These are phyloP conservation scores for Bruguiera hainesii DNA, from an alignment of 441 rosid genomes.

Conservation along the genomic window DNA sequence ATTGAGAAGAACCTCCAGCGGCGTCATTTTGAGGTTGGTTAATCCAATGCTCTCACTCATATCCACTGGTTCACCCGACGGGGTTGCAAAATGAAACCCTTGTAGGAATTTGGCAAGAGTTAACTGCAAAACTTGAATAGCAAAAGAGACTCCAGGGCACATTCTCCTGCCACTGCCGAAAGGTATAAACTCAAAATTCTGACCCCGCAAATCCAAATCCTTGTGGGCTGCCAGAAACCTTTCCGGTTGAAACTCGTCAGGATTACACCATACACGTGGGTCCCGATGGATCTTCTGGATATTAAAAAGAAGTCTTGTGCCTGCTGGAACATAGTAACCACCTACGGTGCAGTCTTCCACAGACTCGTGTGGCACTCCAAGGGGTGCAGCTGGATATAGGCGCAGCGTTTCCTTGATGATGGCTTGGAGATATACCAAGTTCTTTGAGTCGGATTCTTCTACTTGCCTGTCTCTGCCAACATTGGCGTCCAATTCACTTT, in stretches of 20 bases:
- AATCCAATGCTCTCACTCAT: neutral
- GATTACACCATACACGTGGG: neutral
- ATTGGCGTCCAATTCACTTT: slow-evolving; percentile 24
- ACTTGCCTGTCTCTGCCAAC: slow-evolving; percentile 22
- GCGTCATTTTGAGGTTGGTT: neutral
- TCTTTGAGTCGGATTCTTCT: slow-evolving; percentile 20
- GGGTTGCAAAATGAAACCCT: neutral
- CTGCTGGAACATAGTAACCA: slow-evolving; percentile 4
- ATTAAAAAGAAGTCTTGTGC: slow-evolving; percentile 9
- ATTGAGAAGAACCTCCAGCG: neutral
- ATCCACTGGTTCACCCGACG: neutral
- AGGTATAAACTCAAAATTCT: too few species aligned
- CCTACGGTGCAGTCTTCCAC: slow-evolving; percentile 4
- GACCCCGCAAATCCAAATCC: neutral
- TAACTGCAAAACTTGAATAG: neutral
- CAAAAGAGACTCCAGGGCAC: too few species aligned
- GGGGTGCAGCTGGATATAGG: slow-evolving; percentile 25
- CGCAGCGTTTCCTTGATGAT: slow-evolving; percentile 30
- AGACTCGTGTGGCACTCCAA: neutral
- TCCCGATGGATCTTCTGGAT: slow-evolving; percentile 15
- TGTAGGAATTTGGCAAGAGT: neutral
- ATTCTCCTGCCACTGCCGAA: too few species aligned
- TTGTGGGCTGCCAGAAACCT: neutral
- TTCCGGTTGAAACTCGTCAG: neutral
- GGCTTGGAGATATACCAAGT: slow-evolving; percentile 26